Base-by-base conservation (phyloP, 2,329 filamentous ascomycete species). In the Lachnellula subtilissima region DNA sequence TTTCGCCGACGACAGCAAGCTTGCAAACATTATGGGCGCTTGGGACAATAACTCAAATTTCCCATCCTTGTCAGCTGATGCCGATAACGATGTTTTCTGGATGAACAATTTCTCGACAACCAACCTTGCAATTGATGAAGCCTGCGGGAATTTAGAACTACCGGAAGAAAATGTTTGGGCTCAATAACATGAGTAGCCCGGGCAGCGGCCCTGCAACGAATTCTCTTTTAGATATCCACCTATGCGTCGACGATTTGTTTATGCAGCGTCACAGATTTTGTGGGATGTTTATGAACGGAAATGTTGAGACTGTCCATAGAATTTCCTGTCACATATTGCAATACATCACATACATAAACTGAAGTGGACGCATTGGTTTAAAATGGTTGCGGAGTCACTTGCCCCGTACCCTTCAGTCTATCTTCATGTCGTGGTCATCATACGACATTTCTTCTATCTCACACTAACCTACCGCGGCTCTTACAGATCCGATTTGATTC, bases 81-180 rank as follows among this genome's bases (percentile, higher is more conserved):
- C 81, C 9, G 81, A 84, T 40, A 69, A 71, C 15, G 72, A 75
- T 28, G 55, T 60, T 8, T 72, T 71, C 54, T 76, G 73, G 73
- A 74, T 74, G 65, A 70, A 67, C 60, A 71, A 70, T 50, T 75
- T 73, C 56, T 48, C 63, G 12, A 42, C 63, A 2, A 65, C 56
- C 22, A 59, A 47, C 37, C 46, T 59, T 22, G 42, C 61, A 8
- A 46, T 63, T 43, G 62, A 61, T 36, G 58, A 55, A 22, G 55
- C 54, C 23, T 52, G 49, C 15, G 63, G 43, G 57, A 61, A 64
- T 46, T 36, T 32, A 32, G 28, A 32, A 32, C 28, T 63, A 55
- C 53, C 60, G 22, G 67, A 66, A 48, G 63, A 69, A 46, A 63
- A 61, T 55, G 53, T 65, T 47, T 70, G 68, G 68, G 59, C 58